Percentiles rank a stretch among this genome's conserved stretches.
phyloP scores from a whole-genome alignment of 495 filamentous ascomycete species.

The Lophium mytilinum region DNA sequence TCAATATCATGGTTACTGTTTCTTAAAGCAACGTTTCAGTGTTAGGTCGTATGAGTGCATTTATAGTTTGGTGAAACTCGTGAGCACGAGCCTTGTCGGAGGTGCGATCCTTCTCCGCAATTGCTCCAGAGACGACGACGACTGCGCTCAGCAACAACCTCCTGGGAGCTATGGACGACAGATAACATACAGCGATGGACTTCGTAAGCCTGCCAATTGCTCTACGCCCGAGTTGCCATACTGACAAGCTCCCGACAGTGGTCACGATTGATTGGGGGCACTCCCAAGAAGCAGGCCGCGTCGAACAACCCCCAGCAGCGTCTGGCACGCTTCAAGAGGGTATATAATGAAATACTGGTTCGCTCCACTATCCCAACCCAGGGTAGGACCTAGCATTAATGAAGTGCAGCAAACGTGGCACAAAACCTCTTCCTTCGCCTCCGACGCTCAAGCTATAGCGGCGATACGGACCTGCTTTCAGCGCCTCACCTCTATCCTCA shows the following conservation, averaged over 20 bases:
- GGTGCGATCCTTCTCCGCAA: too few species aligned
- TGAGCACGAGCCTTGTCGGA: too few species aligned
- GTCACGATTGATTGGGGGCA: conserved; percentile 80
- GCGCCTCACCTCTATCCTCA: conserved; percentile 67
- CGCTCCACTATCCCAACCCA: conserved; percentile 7
- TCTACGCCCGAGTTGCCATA: background rate
- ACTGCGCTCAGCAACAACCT: too few species aligned
- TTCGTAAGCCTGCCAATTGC: conserved; percentile 6
- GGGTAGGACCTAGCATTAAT: background rate
- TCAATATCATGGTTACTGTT: too few species aligned
- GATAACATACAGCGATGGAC: conserved; percentile 8
- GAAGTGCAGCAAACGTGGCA: conserved; percentile 67
- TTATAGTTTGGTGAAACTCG: too few species aligned
- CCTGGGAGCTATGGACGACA: background rate
- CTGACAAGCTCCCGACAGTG: conserved; percentile 45
- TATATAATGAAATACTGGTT: conserved; percentile 79
- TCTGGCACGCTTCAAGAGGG: conserved; percentile 79
- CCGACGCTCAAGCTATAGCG: conserved; percentile 42
- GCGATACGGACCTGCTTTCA: conserved; percentile 50
- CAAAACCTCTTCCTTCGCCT: conserved; percentile 46
- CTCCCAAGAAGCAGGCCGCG: conserved; percentile 51
- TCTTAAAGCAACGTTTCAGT: too few species aligned
- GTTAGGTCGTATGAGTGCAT: too few species aligned
- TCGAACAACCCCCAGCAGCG: conserved; percentile 75
- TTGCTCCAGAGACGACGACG: too few species aligned